phyloP scores from a whole-genome alignment of 176 grass and related monocot genomes.

The Urochloa ruziziensis region DNA sequence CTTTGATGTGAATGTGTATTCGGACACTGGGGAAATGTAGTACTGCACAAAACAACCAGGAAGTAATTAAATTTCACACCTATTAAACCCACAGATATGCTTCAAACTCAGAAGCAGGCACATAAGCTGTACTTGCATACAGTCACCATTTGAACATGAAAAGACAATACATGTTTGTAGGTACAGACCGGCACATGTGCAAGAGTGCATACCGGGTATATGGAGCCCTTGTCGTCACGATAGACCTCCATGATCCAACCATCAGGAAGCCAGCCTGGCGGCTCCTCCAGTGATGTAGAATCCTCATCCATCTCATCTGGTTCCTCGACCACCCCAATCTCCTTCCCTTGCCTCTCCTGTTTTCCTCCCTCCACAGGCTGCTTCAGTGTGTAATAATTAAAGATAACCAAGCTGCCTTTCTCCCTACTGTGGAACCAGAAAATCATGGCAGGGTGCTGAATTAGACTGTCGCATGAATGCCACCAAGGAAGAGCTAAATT shows the following conservation, averaged over 20 bases:
- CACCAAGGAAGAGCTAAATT: neutral
- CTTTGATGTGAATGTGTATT: slow-evolving; percentile 51
- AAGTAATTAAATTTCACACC: neutral
- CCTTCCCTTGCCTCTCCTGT: neutral
- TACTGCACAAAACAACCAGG: slow-evolving; percentile 36
- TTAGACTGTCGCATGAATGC: neutral
- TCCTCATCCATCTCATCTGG: slow-evolving; percentile 22
- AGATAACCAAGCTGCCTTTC: neutral
- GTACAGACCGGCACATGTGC: neutral
- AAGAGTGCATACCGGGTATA: slow-evolving; percentile 39
- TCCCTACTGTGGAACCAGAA: slow-evolving; percentile 22
- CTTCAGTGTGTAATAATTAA: neutral
- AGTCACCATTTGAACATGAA: neutral
- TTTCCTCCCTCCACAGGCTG: neutral
- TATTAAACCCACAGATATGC: neutral
- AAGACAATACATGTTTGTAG: neutral
- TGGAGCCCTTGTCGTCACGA: slow-evolving; percentile 13
- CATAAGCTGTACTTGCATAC: neutral
- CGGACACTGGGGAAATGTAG: slow-evolving; percentile 48
- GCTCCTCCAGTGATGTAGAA: neutral
- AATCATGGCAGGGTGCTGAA: neutral
- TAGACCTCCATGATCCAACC: slow-evolving; percentile 63
- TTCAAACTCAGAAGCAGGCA: neutral
- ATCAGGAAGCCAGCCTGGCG: slow-evolving; percentile 59
- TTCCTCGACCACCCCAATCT: neutral